Conservation (phyloP, 2,329 filamentous ascomycete species). For the Blastomyces parvus region DNA sequence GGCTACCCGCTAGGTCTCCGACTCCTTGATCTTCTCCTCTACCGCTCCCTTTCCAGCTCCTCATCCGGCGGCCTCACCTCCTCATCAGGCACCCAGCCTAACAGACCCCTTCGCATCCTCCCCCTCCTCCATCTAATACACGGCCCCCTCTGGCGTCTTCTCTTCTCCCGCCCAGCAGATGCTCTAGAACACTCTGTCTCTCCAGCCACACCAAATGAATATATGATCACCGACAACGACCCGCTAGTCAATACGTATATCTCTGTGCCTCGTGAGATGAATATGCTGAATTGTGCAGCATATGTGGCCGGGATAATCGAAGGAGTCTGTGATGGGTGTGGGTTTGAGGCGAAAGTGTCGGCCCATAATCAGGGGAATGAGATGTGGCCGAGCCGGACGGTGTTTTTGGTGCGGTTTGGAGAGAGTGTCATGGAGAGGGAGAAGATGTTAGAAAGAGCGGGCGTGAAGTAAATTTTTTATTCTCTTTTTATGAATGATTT, state of each 20-base stretch:
- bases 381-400: slow-evolving; percentile 93
- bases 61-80: slow-evolving; percentile 76
- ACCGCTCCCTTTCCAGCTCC: slow-evolving; percentile 68
- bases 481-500: neutral
- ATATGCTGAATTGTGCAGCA: slow-evolving; percentile 88
- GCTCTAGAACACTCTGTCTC: slow-evolving; percentile 81
- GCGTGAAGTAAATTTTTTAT: slow-evolving; percentile 32
- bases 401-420: slow-evolving; percentile 89
- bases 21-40: slow-evolving; percentile 88
- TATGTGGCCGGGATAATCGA: slow-evolving; percentile 93
- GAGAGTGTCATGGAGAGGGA: slow-evolving; percentile 88
- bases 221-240: slow-evolving; percentile 99
- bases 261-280: slow-evolving; percentile 89
- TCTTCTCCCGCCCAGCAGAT: slow-evolving; percentile 85
- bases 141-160: slow-evolving; percentile 79
- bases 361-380: slow-evolving; percentile 69
- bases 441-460: slow-evolving; percentile 60
- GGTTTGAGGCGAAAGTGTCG: slow-evolving; percentile 78
- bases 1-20: slow-evolving; percentile 91
- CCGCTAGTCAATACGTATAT: slow-evolving; percentile 92
- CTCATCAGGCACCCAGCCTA: slow-evolving; percentile 51
- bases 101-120: slow-evolving; percentile 77
- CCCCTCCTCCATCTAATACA: slow-evolving; percentile 92
- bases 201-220: slow-evolving; percentile 78
- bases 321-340: slow-evolving; percentile 87